Evolutionary conservation across 2,329 filamentous ascomycete genomes (phyloP), one percentile per base, ranked within the genome.

Genomic region (Falciphora oryzae): DNA sequence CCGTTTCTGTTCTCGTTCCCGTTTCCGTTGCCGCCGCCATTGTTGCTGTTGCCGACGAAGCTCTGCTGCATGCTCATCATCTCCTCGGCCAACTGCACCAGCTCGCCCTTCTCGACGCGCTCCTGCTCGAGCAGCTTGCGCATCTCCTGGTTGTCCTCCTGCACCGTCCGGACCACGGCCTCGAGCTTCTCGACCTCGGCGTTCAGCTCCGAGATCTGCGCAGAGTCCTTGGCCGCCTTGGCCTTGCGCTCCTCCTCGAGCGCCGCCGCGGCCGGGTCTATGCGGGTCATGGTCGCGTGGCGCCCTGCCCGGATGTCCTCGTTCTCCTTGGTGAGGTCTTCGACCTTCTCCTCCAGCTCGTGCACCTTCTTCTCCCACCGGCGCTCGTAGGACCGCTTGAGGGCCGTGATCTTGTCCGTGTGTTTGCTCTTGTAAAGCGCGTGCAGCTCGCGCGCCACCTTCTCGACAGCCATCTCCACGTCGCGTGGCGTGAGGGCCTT

Each of bases 341-440:
- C 87, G 58, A 96, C 81, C 67, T 87, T 87, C 25, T 76, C 75
- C 76, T 96, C 91, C 3, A 97, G 85, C 70, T 94, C 91, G 64
- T 85, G 86, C 65, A 94, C 86, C 72, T 90, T 91, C 82, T 96
- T 96, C 77, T 96, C 92, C 85, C 92, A 95, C 64, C 94, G 88
- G 60, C 85, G 85, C 75, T 97, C 92, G 78, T 98, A 90, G 67
- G 85, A 89, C 77, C 89, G 89, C 79, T 89, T 98, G 68, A 99
- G 82, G 4, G 93, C 94, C 1, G 91, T 86, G 59, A 98, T 94
- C 80, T 99, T 99, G 67, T 89, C 92, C 79, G 98, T 94, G 75
- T 99, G 95, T 79, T 99, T 99, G 73, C 90, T 88, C 80, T 97
- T 98, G 84, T 99, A 99, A 14, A 97, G 83, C 0, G 89, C 84